Evolutionary conservation across 192 early-diverging fungal genomes (phyloP), one percentile per base, ranked within the genome.

Genomic region (Allomyces macrogynus): DNA sequence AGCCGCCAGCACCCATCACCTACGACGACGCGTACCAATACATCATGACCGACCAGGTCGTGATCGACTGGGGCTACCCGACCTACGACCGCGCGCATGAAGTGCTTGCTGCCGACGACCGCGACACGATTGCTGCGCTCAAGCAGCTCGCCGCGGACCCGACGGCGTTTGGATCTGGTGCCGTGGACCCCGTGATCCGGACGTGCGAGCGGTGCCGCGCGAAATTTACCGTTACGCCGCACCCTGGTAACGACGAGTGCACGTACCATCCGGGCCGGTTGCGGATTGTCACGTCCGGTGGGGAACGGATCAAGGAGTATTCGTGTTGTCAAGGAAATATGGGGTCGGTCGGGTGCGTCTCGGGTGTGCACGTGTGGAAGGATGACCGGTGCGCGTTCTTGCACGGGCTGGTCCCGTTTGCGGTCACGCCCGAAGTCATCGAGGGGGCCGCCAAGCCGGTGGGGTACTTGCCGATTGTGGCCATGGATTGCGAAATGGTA

Each of bases 401-500:
- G 49, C 49, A 57, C 5, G 49, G 16, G 12, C 3, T 20, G 49
- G 20, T 57, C 20, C 16, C 49, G 49, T 57, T 57, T 57, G 49
- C 5, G 0, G 49, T 57, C 49, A 57, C 49, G 49, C 49, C 49
- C 49, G 49, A 57, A 16, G 49, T 57, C 16, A 2, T 20, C 49
- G 49, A n/a, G 49, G 12, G 49, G 49, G 49, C 12, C 8, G 16
- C 16, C 16, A n/a, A 57, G 12, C 16, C 49, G 49, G 49, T n/a
- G 49, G 20, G 49, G 49, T 40, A 40, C 7, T 40, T 40, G 32
- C 61, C 61, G 23, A 26, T 64, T 3, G 40, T 64, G 1, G 63
- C 16, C 4, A 12, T 64, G 25, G 63, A 64, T 26, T 64, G 63
- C 10, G 63, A 64, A 27, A 64, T 64, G 63, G 63, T 64, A 40